Conservation (phyloP, 495 filamentous ascomycete species). For the Glonium stellatum region DNA sequence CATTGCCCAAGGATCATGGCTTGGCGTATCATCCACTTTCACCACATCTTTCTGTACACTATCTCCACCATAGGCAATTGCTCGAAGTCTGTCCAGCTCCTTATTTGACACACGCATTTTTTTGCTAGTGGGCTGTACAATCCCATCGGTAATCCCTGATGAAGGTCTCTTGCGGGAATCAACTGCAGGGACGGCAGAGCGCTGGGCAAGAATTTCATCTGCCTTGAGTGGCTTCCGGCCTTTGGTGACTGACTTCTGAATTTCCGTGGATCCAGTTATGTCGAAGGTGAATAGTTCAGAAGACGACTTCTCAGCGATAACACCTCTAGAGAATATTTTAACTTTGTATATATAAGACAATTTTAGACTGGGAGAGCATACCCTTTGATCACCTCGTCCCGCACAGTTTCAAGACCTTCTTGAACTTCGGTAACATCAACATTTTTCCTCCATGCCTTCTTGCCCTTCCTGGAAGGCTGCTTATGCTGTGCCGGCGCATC, state of each 20-base stretch:
- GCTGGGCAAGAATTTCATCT: constrained; percentile 81
- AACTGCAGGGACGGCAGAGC: constrained; percentile 73
- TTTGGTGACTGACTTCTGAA: constrained; percentile 57
- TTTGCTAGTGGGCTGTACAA: constrained; percentile 63
- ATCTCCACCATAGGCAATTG: constrained; percentile 66
- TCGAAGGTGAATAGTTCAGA: constrained; percentile 80
- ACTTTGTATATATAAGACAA: background rate
- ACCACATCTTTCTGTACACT: constrained; percentile 50
- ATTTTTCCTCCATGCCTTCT: constrained; percentile 98
- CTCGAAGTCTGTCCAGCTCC: constrained; percentile 68
- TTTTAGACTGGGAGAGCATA: constrained; percentile 40
- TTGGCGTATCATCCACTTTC: constrained; percentile 45
- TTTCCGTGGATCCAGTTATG: constrained; percentile 54
- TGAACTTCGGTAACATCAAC: constrained; percentile 83
- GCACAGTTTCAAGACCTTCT: constrained; percentile 71
- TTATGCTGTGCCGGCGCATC: constrained; percentile 54
- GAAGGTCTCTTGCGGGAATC: constrained; percentile 65
- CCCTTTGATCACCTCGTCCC: constrained; percentile 86
- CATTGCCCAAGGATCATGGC: constrained; percentile 74
- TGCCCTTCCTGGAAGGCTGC: constrained; percentile 91
- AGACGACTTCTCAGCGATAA: constrained; percentile 70
- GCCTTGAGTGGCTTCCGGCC: constrained; percentile 68
- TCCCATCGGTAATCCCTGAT: constrained; percentile 55
- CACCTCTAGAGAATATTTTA: constrained; percentile 51
- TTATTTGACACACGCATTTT: constrained; percentile 68